Percentiles rank a stretch among this genome's conserved stretches.
Conservation (phyloP, 768 basidiomycete genomes). For the Lactarius sp. region DNA sequence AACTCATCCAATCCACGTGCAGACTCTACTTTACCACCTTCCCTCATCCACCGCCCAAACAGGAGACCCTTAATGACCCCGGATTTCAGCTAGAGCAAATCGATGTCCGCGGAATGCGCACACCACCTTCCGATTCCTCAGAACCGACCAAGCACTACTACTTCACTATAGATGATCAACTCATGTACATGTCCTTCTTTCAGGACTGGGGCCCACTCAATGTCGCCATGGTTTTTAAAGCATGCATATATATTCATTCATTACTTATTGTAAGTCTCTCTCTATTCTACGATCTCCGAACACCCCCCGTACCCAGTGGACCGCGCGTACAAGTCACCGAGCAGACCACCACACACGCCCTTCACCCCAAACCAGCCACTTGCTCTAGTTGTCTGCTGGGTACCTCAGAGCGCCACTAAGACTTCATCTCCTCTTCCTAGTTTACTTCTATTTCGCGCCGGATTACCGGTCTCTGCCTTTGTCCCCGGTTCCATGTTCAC, state of each 20-base stretch:
- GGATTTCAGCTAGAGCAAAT: constrained; percentile 53
- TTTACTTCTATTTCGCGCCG: neutral
- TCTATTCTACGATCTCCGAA: neutral
- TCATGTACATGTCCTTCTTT: constrained; percentile 90
- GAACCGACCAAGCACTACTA: constrained; percentile 82
- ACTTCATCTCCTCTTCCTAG: neutral
- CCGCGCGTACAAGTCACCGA: neutral
- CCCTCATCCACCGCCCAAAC: constrained; percentile 64
- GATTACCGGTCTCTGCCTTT: constrained; percentile 2
- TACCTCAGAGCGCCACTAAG: neutral
- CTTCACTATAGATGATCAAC: constrained; percentile 90
- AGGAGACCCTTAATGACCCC: constrained; percentile 58
- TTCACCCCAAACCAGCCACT: neutral
- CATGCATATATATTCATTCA: constrained; percentile 87
- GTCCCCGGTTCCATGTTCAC: neutral
- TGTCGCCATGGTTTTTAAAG: constrained; percentile 89
- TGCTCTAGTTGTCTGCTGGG: neutral
- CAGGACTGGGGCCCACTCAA: constrained; percentile 94
- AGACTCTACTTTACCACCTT: constrained; percentile 89
- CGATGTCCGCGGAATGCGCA: constrained; percentile 54
- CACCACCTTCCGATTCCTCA: constrained; percentile 57
- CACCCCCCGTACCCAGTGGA: neutral
- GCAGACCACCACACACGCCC: neutral
- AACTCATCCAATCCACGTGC: constrained; percentile 8
- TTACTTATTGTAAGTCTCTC: constrained; percentile 41